Conservation (phyloP, 139 green algal species). For the Volvox reticuliferus region DNA sequence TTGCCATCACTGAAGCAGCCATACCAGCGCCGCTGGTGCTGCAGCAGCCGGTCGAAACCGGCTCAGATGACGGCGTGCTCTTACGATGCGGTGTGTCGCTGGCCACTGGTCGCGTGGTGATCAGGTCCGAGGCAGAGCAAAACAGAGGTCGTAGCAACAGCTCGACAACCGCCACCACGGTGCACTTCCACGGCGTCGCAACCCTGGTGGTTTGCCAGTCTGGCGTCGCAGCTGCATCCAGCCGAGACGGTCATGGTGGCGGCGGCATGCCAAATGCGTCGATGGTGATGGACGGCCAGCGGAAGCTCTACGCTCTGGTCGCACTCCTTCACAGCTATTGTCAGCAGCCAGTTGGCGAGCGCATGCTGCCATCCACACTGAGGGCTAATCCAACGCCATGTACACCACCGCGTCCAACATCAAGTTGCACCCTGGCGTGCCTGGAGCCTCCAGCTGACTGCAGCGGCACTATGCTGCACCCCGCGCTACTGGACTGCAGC, state of each 20-base stretch:
- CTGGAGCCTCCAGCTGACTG: neutral
- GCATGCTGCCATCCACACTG: too few species aligned
- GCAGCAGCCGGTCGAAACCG: neutral
- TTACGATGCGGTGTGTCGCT: conserved; percentile 36
- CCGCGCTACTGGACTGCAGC: conserved; percentile 68
- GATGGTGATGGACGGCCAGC: neutral
- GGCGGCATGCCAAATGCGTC: too few species aligned
- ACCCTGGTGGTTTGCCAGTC: neutral
- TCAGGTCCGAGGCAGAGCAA: neutral
- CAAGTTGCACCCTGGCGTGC: neutral
- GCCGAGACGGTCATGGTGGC: too few species aligned
- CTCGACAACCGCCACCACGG: neutral
- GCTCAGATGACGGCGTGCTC: neutral
- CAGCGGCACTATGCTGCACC: conserved; percentile 57
- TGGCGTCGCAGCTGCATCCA: neutral
- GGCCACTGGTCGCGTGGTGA: neutral
- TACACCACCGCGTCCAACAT: neutral
- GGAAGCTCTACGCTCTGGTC: neutral
- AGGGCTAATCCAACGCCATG: too few species aligned
- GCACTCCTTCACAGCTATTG: neutral
- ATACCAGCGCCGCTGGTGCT: conserved; percentile 70
- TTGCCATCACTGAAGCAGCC: conserved; percentile 42
- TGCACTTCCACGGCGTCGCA: conserved; percentile 18
- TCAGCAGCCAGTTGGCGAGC: too few species aligned
- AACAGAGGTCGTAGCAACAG: too few species aligned